phyloP scores from a whole-genome alignment of 2,329 filamentous ascomycete genomes.

The Orbilia blumenaviensis region DNA sequence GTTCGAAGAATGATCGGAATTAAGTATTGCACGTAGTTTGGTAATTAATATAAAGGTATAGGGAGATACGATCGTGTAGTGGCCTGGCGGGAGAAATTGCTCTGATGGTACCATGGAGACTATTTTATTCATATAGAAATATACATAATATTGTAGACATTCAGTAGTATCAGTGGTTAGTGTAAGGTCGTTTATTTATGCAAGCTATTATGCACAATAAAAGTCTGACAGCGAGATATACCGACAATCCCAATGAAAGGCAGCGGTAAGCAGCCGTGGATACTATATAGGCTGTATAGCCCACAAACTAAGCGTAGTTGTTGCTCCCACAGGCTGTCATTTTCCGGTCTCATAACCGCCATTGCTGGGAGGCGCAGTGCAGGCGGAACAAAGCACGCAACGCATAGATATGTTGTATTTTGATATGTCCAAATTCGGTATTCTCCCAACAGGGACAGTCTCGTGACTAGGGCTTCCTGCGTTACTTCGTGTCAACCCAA shows the following conservation, averaged over 20 bases:
- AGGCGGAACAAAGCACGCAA: background rate
- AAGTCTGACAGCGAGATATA: background rate
- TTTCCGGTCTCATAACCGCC: too few relatives aligned
- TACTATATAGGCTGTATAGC: too few relatives aligned
- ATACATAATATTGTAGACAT: too few relatives aligned
- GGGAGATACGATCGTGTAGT: slow-evolving; percentile 9
- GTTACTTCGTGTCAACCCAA: too few relatives aligned
- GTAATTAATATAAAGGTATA: background rate
- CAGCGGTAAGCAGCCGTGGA: too few relatives aligned
- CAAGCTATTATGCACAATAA: background rate
- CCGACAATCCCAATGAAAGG: background rate
- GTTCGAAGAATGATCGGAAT: background rate
- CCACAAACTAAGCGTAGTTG: too few relatives aligned
- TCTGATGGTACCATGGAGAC: background rate
- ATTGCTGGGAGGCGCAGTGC: too few relatives aligned
- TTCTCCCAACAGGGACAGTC: background rate
- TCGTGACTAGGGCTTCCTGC: background rate
- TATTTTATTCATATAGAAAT: too few relatives aligned
- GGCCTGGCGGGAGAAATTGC: background rate
- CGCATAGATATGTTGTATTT: slow-evolving; percentile 4
- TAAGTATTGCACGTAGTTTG: background rate
- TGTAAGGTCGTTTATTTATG: background rate
- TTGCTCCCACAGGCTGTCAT: too few relatives aligned
- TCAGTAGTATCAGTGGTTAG: background rate
- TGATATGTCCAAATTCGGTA: background rate